A percentile compares a stretch with the other conserved stretches of the same genome.
phyloP scores from a whole-genome alignment of 176 grass and related monocot genomes.

The Melocanna baccifera region DNA sequence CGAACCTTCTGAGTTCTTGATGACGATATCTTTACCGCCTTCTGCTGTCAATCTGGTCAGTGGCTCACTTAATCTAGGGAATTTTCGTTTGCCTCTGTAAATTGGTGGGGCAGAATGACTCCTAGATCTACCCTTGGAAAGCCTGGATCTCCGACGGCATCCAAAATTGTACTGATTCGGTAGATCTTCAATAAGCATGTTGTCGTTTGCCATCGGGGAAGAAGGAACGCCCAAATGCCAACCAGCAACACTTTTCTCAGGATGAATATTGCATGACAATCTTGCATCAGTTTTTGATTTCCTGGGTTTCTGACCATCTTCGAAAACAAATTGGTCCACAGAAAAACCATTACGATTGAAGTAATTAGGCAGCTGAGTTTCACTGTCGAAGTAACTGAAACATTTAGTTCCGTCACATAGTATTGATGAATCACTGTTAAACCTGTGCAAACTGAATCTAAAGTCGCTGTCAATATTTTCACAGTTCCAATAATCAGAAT shows the following conservation, averaged over 20 bases:
- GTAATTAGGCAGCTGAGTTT: conserved; percentile 23
- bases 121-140: conserved; percentile 48
- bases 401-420: conserved; percentile 42
- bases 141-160: conserved; percentile 23
- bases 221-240: conserved; percentile 17
- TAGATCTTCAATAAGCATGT: conserved; percentile 23
- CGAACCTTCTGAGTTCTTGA: conserved; percentile 51
- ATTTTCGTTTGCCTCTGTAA: conserved; percentile 76
- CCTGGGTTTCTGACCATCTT: conserved; percentile 37
- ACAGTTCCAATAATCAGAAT: conserved; percentile 21
- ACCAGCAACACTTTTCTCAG: conserved; percentile 29
- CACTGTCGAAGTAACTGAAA: conserved; percentile 18
- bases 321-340: conserved; percentile 14
- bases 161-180: conserved; percentile 35
- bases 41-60: conserved; percentile 29
- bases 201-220: conserved; percentile 19
- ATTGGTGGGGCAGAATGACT: conserved; percentile 85
- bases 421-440: conserved; percentile 30
- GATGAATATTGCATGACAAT: conserved; percentile 39
- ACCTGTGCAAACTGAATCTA: conserved; percentile 32
- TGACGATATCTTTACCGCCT: conserved; percentile 36
- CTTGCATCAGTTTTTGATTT: conserved; percentile 34
- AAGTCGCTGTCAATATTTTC: conserved; percentile 27
- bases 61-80: conserved; percentile 49
- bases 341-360: conserved; percentile 25